Base-by-base conservation (phyloP, 2,329 filamentous ascomycete genomes). In the Botrytis deweyae region DNA sequence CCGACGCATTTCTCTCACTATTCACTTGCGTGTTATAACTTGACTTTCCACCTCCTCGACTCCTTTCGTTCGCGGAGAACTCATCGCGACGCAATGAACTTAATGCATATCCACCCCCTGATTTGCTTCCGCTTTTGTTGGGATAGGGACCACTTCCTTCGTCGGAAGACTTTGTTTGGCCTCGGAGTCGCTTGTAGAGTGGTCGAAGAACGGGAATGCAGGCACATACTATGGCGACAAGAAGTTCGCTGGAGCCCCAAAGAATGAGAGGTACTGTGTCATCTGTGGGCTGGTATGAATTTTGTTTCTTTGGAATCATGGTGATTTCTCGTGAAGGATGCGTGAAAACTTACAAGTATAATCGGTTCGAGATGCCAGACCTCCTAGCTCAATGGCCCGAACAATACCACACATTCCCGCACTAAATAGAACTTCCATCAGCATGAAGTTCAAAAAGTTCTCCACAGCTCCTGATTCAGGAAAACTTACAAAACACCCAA, bases 181-280 rank as follows among this genome's bases (percentile, higher is more conserved):
- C 59, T 42, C 59, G 29, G 18, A 55, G 14, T 42, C 22, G 42
- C 29, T 65, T 72, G 25, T 65, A 72, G 5, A 72, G 61, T 33
- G 70, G 70, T 44, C 70, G 61, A 33, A 72, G 70, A 20, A 64
- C 44, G 5, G 70, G 70, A 1, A 72, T 72, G 12, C 42, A 52
- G n/a, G 70, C 61, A n/a, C 70, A 72, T n/a, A 46, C 61, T 25
- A 72, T 72, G 25, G 70, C 44, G 44, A 72, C 70, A 9, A 72
- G 61, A 58, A 72, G 61, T 38, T 72, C 70, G 25, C 59, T 58
- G 12, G 70, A 72, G 6, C 70, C n/a, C 70, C 70, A 72, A 20
- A 72, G 70, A 14, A 58, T 58, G 61, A 72, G 70, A 8, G 61
- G 61, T 14, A 72, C 70, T 25, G 61, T 72, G 14, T 65, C 61